Evolutionary conservation across 495 filamentous ascomycete genomes (phyloP), one percentile per base, ranked within the genome.

Genomic region (Aspergillus campestris): DNA sequence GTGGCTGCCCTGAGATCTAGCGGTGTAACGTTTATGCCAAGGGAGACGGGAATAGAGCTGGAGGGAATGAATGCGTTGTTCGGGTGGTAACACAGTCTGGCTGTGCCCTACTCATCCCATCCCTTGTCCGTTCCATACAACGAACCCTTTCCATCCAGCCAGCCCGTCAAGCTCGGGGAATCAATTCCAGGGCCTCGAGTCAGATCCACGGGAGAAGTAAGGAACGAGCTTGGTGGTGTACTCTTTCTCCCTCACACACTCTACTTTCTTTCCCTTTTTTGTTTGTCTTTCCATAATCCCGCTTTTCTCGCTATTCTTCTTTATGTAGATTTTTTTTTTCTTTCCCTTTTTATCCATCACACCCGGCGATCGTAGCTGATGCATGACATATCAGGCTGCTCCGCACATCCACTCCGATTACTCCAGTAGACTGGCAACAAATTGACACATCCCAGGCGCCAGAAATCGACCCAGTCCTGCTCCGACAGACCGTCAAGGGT

Each of bases 321-420:
- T 33, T 40, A 14, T 8, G 14, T 15, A 6, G 36, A 10, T 41
- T 41, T 34, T 40, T 40, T 30, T 38, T 33, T 8, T 34, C 24
- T 18, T 24, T 30, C 29, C 50, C 44, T 43, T 35, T 48, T 34
- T 28, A 38, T 44, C 50, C 34, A 49, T 47, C 34, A 31, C 39
- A 48, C 18, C 18, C 18, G 18, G 18, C 18, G 18, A 24, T 24
- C 18, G 50, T 48, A 38, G 42, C 48, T 49, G 45, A 54, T 54
- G 55, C 55, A 58, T 51, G 55, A 58, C 55, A 58, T 58, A 54
- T 58, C 51, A 49, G 50, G 45, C 44, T 47, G 37, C 40, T 44
- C 39, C 39, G 47, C 50, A 24, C 51, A 33, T 31, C 42, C 42
- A 30, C 43, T 13, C 41, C 44, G 15, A 31, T 41, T 37, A 40